These are phyloP conservation scores for Shiraia bambusicola DNA, from an alignment of 2,329 filamentous ascomycete species.

Conservation along the genomic window DNA sequence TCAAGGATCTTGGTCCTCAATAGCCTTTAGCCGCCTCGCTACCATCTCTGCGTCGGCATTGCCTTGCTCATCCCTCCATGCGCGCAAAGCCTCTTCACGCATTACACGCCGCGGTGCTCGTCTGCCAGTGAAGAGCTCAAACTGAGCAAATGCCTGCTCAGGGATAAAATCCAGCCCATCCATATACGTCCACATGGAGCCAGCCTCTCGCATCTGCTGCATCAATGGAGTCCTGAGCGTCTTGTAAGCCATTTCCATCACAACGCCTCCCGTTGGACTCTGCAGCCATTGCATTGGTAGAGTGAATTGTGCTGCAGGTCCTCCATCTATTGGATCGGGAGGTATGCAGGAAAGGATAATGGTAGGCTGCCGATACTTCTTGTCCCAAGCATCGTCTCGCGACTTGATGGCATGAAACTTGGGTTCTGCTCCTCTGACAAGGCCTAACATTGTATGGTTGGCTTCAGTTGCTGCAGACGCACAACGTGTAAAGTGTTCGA, in stretches of 20 bases:
- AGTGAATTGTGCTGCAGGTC: conserved; percentile 68
- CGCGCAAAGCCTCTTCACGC: conserved; percentile 61
- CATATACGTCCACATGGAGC: conserved; percentile 70
- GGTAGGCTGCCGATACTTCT: conserved; percentile 63
- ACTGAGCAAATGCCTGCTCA: conserved; percentile 79
- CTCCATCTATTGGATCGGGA: conserved; percentile 64
- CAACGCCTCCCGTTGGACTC: conserved; percentile 73
- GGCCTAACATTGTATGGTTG: conserved; percentile 15
- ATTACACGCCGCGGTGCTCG: conserved; percentile 71
- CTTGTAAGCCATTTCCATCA: conserved; percentile 73
- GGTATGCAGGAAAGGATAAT: conserved; percentile 78
- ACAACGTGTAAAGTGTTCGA: conserved; percentile 67
- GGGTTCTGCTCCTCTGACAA: conserved; percentile 36
- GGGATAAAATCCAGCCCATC: conserved; percentile 75
- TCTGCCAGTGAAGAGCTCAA: conserved; percentile 76
- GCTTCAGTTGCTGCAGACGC: conserved; percentile 23
- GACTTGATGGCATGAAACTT: conserved; percentile 62
- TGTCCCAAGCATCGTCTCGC: conserved; percentile 64
- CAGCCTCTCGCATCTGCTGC: conserved; percentile 63
- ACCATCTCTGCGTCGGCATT: conserved; percentile 35
- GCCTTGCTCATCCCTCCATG: conserved; percentile 39
- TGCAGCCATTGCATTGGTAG: conserved; percentile 69
- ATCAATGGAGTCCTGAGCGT: conserved; percentile 71
- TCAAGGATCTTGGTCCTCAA: conserved; percentile 40
- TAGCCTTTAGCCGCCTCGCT: conserved; percentile 34